These are phyloP conservation scores for Aplosporella prunicola DNA, from an alignment of 2,329 filamentous ascomycete species.

Conservation along the genomic window DNA sequence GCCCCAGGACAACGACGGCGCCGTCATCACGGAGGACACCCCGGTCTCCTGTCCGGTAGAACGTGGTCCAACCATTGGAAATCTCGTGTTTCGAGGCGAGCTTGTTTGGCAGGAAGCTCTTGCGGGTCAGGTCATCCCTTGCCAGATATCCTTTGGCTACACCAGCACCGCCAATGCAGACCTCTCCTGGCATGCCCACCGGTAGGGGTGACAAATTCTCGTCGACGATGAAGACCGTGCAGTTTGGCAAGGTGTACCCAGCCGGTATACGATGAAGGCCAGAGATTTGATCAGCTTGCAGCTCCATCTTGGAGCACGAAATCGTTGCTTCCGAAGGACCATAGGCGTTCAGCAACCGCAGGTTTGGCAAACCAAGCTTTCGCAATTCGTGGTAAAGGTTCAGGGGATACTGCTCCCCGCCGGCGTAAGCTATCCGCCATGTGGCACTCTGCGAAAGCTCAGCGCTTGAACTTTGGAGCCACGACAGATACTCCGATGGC, in stretches of 20 bases:
- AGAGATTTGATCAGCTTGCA: neutral
- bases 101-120: neutral
- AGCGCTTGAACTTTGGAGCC: neutral
- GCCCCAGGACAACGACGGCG: conserved; percentile 63
- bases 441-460: no score
- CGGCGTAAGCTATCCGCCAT: neutral
- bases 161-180: conserved; percentile 66
- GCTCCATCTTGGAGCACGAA: neutral
- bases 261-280: neutral
- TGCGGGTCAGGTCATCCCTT: conserved; percentile 42
- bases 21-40: conserved; percentile 53
- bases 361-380: neutral
- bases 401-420: neutral
- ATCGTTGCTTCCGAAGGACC: neutral
- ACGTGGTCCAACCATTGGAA: conserved; percentile 36
- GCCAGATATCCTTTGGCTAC: conserved; percentile 70
- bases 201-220: conserved; percentile 10
- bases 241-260: neutral
- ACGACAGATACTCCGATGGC: neutral
- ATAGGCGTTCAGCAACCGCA: neutral
- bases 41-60: conserved; percentile 75
- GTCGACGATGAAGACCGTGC: conserved; percentile 12
- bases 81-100: neutral
- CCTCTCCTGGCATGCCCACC: conserved; percentile 45
- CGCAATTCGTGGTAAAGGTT: neutral